These are phyloP conservation scores for Cladophialophora immunda DNA, from an alignment of 2,329 filamentous ascomycete genomes.

Conservation along the genomic window DNA sequence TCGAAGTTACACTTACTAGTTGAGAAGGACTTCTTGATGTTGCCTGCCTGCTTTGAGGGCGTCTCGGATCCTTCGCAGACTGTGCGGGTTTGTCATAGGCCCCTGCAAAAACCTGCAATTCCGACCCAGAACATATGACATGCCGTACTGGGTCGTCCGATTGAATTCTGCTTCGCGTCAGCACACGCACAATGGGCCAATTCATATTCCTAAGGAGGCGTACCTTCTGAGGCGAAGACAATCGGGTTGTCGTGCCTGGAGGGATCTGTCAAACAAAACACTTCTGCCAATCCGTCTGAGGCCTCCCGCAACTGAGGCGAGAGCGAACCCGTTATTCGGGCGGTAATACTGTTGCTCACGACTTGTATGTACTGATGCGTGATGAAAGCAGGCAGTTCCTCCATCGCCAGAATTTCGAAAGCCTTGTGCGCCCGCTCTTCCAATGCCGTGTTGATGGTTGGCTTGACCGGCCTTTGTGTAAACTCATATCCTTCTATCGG, in stretches of 20 bases:
- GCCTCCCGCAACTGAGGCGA: slow-evolving; percentile 70
- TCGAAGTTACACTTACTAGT: slow-evolving; percentile 64
- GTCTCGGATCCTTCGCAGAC: slow-evolving; percentile 68
- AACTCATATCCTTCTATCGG: slow-evolving; percentile 66
- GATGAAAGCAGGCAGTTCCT: slow-evolving; percentile 77
- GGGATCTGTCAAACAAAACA: slow-evolving; percentile 79
- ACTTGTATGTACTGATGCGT: slow-evolving; percentile 73
- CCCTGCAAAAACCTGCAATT: slow-evolving; percentile 84
- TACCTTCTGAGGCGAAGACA: slow-evolving; percentile 78
- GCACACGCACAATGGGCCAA: neutral
- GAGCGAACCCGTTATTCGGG: slow-evolving; percentile 72
- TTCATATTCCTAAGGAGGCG: slow-evolving; percentile 21
- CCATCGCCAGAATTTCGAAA: slow-evolving; percentile 69
- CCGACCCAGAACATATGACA: slow-evolving; percentile 75
- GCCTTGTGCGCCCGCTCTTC: slow-evolving; percentile 71
- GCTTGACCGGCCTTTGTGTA: slow-evolving; percentile 58
- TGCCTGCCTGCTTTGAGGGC: slow-evolving; percentile 71
- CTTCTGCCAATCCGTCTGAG: slow-evolving; percentile 78
- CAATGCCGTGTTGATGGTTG: slow-evolving; percentile 66
- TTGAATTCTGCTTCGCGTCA: slow-evolving; percentile 67
- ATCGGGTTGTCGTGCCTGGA: slow-evolving; percentile 78
- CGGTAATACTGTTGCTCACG: slow-evolving; percentile 73
- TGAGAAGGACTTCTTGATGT: slow-evolving; percentile 76
- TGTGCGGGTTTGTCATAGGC: slow-evolving; percentile 72
- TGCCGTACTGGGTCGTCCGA: slow-evolving; percentile 76